Conservation (phyloP, 495 filamentous ascomycete species). For the Daldinia decipiens region DNA sequence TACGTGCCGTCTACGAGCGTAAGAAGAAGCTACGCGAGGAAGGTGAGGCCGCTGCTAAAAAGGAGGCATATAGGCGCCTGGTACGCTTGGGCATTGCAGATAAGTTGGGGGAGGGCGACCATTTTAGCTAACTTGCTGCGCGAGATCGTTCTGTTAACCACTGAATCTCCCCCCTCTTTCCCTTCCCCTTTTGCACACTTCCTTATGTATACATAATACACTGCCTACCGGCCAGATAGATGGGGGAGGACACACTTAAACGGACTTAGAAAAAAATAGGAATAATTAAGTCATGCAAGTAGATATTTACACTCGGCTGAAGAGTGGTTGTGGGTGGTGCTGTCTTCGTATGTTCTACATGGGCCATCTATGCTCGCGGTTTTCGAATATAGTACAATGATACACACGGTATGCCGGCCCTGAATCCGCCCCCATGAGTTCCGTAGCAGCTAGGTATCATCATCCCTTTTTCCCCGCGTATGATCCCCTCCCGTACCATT, state of each 20-base stretch:
- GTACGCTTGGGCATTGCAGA: conserved; percentile 55
- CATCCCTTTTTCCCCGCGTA: conserved; percentile 15
- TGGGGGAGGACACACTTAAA: conserved; percentile 5
- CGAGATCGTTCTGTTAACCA: neutral
- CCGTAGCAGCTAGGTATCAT: conserved; percentile 15
- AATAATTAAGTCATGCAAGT: conserved; percentile 21
- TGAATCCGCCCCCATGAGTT: conserved; percentile 30
- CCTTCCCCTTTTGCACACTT: conserved; percentile 9
- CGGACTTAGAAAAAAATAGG: conserved; percentile 4
- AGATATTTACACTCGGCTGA: conserved; percentile 39
- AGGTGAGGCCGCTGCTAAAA: conserved; percentile 61
- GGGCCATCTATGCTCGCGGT: conserved; percentile 20
- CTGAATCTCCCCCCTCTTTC: neutral
- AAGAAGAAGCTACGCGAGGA: conserved; percentile 77
- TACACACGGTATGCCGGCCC: conserved; percentile 29
- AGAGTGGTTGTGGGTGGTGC: conserved; percentile 36
- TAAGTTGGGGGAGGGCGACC: conserved; percentile 58
- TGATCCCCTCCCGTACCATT: conserved; percentile 7
- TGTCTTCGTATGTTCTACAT: conserved; percentile 34
- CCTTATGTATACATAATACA: conserved; percentile 17
- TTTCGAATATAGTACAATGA: conserved; percentile 43
- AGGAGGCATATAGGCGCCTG: conserved; percentile 58
- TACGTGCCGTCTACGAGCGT: conserved; percentile 92
- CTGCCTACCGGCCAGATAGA: conserved; percentile 14
- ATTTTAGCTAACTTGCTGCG: conserved; percentile 56